These are phyloP conservation scores for Hapsidospora chrysogenum DNA, from an alignment of 495 filamentous ascomycete genomes.

Conservation along the genomic window DNA sequence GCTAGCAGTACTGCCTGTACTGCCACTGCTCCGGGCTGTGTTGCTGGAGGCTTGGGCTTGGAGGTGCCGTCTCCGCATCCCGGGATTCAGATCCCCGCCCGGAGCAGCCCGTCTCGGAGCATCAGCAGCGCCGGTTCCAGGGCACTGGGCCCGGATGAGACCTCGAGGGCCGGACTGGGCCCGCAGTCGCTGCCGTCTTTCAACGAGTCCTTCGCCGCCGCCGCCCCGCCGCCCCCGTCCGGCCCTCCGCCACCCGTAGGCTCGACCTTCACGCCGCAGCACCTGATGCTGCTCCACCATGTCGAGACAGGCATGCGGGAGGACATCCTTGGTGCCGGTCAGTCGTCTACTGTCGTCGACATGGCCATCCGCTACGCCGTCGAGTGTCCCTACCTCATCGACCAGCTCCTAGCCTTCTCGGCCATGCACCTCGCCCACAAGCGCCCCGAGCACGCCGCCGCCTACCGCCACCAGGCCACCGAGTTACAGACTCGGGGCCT, in stretches of 20 bases:
- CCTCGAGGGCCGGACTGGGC: not conserved
- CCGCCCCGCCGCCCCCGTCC: not conserved
- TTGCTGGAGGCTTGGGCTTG: too few species aligned
- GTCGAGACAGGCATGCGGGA: conserved; percentile 3
- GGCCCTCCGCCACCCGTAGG: not conserved
- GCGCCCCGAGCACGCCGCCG: conserved; percentile 3
- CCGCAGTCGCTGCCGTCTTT: not conserved
- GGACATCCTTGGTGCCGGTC: not conserved
- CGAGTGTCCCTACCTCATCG: conserved; percentile 20
- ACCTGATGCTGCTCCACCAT: conserved; percentile 11
- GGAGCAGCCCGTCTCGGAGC: not conserved
- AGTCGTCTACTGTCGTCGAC: conserved; percentile 2
- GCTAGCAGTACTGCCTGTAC: not conserved
- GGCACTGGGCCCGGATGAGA: not conserved
- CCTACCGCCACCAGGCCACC: conserved; percentile 18
- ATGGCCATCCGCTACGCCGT: conserved; percentile 7
- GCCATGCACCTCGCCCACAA: conserved; percentile 18
- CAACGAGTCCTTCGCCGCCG: not conserved
- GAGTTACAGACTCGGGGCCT: conserved; percentile 22
- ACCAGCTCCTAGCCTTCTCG: conserved; percentile 20
- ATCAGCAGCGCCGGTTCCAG: not conserved
- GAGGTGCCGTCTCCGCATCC: not conserved
- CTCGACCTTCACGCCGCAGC: conserved; percentile 8
- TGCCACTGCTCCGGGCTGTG: too few species aligned
- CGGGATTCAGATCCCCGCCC: not conserved